Conservation (phyloP, 192 early-diverging fungal species). For the Entomortierella parvispora region DNA sequence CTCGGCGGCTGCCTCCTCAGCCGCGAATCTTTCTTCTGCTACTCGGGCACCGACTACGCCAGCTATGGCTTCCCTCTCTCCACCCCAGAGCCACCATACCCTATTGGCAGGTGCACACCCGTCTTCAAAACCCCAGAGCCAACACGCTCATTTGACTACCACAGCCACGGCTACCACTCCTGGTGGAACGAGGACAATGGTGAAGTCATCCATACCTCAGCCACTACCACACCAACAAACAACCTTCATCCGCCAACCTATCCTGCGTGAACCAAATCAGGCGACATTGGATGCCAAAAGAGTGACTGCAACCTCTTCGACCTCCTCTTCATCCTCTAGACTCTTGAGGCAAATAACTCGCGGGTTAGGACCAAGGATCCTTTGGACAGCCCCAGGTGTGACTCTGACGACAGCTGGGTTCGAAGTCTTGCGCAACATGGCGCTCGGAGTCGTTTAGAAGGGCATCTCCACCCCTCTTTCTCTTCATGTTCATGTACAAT, state of each 20-base stretch:
- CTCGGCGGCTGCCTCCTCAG: not conserved
- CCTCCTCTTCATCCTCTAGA: not conserved
- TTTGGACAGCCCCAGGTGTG: conserved; percentile 45
- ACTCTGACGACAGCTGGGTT: conserved; percentile 44
- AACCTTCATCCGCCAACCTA: too few species aligned
- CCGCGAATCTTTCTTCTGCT: too few species aligned
- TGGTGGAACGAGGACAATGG: not conserved
- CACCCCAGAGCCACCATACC: conserved; percentile 7
- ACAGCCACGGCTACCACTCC: conserved; percentile 4
- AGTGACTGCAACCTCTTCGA: too few species aligned
- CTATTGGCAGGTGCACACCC: conserved; percentile 3
- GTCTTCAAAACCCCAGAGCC: conserved; percentile 7
- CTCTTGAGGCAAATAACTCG: conserved; percentile 25
- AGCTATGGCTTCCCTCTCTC: conserved; percentile 19
- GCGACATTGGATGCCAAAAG: too few species aligned
- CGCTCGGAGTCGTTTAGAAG: not conserved
- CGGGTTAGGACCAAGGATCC: conserved; percentile 29
- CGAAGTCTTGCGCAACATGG: conserved; percentile 31
- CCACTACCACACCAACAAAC: too few species aligned
- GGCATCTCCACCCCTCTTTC: too few species aligned
- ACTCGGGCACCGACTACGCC: not conserved
- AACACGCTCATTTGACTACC: conserved; percentile 28
- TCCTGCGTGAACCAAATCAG: too few species aligned
- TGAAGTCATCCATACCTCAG: not conserved
- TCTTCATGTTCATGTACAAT: too few species aligned